Base-by-base conservation (phyloP, 106 monocot genomes). In the Dendrobium officinale region DNA sequence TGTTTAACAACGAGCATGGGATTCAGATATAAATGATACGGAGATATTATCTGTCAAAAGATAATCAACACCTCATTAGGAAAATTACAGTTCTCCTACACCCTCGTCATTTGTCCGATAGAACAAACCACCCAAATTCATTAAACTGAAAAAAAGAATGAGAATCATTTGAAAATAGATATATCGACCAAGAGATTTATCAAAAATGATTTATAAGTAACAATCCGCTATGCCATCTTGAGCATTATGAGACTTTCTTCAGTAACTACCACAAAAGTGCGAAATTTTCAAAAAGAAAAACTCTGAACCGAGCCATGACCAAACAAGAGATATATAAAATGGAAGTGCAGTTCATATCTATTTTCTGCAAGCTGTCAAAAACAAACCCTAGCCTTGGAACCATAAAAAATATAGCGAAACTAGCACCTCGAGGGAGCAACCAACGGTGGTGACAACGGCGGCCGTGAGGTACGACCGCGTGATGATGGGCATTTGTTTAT, bases 1-100 rank as follows among this genome's bases (percentile, higher is more conserved):
- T 91, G 86, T 77, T 88, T 78, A 20, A 94, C 84, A 22, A 97
- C 89, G n/a, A 83, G 92, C 80, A 79, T 86, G 6, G 97, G 92
- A 78, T 97, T 87, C 82, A 97, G 88, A 81, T 97, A 97, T 81
- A 97, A 78, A 84, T 89, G 54, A 83, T 97, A 83, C 1, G 94
- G 94, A 56, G 94, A 89, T 79, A 97, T 97, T 48, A 97, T 97
- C 97, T 97, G 86, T 86, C 42, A 75, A 78, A 85, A 29, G 64
- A 73, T 18, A 6, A 77, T 44, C 20, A 10, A 74, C 3, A 74
- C 11, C 2, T 2, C 5, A 42, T 74, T 43, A 74, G 42, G 4
- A 42, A 70, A 22, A 64, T 15, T 54, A 54, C 8, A 54, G 11
- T 15, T 54, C 0, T 10, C 51, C 51, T 15, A 54, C 15, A 54